Evolutionary conservation across 2,329 filamentous ascomycete species (phyloP).

Genomic region (Purpureocillium lavendulum): DNA sequence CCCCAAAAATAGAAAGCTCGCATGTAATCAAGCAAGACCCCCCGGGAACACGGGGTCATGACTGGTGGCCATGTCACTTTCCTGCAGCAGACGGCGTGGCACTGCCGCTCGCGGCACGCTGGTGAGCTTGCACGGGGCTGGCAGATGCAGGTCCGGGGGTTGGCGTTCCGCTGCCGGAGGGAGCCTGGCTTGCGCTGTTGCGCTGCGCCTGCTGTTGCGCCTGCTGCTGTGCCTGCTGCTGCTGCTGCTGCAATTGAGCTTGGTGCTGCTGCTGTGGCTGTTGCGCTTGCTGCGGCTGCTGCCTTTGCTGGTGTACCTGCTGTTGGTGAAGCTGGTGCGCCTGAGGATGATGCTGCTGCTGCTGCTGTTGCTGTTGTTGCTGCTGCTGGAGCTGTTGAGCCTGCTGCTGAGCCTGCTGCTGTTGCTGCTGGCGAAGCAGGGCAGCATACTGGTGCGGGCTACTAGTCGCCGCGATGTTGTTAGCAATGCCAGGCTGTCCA

Average conservation of each 20-base stretch:
- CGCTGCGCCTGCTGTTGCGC: constrained; percentile 8
- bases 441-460: constrained; percentile 54
- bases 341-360: constrained; percentile 7
- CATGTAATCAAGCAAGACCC: no score
- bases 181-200: not conserved
- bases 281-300: constrained; percentile 7
- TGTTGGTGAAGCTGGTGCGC: constrained; percentile 9
- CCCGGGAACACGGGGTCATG: no score
- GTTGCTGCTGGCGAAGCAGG: constrained; percentile 48
- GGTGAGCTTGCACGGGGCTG: constrained; percentile 15
- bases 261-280: constrained; percentile 8
- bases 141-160: constrained; percentile 4
- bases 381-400: constrained; percentile 9
- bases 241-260: constrained; percentile 7
- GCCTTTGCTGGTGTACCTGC: constrained; percentile 5
- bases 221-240: constrained; percentile 7
- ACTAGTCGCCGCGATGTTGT: constrained; percentile 36
- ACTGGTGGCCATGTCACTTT: constrained; percentile 7
- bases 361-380: constrained; percentile 9
- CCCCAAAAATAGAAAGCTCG: no score
- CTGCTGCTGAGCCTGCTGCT: constrained; percentile 28
- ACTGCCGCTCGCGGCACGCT: constrained; percentile 29
- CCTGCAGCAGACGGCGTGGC: constrained; percentile 26
- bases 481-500: constrained; percentile 38
- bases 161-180: constrained; percentile 1